Percentiles rank a stretch among this genome's conserved stretches.
Evolutionary conservation across 2,329 filamentous ascomycete genomes (phyloP).

Genomic region (Colletotrichum aenigma): DNA sequence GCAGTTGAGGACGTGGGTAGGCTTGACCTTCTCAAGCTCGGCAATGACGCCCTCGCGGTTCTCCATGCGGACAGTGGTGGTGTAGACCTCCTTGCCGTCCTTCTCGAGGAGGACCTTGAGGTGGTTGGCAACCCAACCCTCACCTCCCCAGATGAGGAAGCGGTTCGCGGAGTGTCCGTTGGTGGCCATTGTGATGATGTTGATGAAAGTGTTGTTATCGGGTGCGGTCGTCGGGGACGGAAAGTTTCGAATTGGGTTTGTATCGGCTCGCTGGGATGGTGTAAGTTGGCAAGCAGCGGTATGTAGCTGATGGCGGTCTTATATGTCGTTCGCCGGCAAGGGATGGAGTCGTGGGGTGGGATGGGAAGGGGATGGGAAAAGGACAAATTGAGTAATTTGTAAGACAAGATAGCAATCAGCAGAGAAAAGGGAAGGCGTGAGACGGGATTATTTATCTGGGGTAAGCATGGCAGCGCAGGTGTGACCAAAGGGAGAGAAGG

Average conservation of each 20-base stretch:
- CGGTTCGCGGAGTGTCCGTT: constrained; percentile 37
- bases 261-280: neutral
- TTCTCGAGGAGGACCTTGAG: constrained; percentile 61
- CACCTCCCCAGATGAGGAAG: constrained; percentile 69
- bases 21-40: constrained; percentile 62
- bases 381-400: constrained; percentile 12
- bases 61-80: constrained; percentile 69
- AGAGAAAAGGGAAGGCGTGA: neutral
- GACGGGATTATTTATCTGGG: constrained; percentile 18
- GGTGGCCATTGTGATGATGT: constrained; percentile 27
- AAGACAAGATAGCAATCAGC: neutral
- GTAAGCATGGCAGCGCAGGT: constrained; percentile 12
- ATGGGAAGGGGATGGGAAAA: neutral
- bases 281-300: neutral
- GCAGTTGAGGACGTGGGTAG: constrained; percentile 70
- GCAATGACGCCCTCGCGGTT: constrained; percentile 60
- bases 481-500: constrained; percentile 7
- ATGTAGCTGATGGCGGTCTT: neutral
- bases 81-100: constrained; percentile 65
- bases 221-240: neutral
- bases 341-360: neutral
- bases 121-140: constrained; percentile 67
- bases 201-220: neutral
- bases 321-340: constrained; percentile 7
- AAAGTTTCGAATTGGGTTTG: neutral